These are phyloP conservation scores for Pleomassaria siparia DNA, from an alignment of 2,329 filamentous ascomycete genomes.

Conservation along the genomic window DNA sequence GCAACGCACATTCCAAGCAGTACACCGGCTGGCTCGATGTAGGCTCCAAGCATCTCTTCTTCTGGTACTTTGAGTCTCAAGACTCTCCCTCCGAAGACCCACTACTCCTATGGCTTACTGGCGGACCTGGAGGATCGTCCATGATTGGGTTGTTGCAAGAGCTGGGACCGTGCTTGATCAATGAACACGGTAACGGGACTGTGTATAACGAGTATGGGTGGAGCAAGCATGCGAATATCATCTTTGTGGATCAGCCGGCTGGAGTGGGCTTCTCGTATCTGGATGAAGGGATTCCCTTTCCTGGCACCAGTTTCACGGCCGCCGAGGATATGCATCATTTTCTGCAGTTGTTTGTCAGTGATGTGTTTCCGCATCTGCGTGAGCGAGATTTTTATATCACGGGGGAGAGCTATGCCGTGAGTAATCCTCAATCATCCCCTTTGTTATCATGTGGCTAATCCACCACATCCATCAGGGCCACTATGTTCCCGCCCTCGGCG, in stretches of 20 bases:
- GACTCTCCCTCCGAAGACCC: slow-evolving; percentile 40
- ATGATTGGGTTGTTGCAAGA: slow-evolving; percentile 43
- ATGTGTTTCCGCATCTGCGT: slow-evolving; percentile 48
- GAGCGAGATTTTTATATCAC: slow-evolving; percentile 49
- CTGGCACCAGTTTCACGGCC: slow-evolving; percentile 46
- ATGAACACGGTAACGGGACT: slow-evolving; percentile 42
- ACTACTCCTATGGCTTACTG: slow-evolving; percentile 46
- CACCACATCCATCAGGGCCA: slow-evolving; percentile 39
- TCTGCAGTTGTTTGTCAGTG: slow-evolving; percentile 50
- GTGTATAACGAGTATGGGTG: slow-evolving; percentile 44
- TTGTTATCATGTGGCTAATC: neutral
- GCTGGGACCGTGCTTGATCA: slow-evolving; percentile 43
- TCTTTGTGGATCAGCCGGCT: slow-evolving; percentile 44
- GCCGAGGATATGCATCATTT: slow-evolving; percentile 54
- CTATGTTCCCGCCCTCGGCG: slow-evolving; percentile 50
- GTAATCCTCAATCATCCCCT: neutral
- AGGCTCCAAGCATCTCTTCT: slow-evolving; percentile 48
- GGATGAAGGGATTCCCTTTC: slow-evolving; percentile 37
- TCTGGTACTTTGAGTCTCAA: slow-evolving; percentile 50
- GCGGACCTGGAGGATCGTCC: slow-evolving; percentile 41
- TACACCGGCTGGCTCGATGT: slow-evolving; percentile 43
- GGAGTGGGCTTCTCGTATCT: slow-evolving; percentile 45
- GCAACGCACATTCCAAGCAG: slow-evolving; percentile 37
- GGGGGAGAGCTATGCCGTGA: slow-evolving; percentile 53
- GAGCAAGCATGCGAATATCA: slow-evolving; percentile 40